phyloP scores from a whole-genome alignment of 768 basidiomycete genomes.

The Mrakia gelida region DNA sequence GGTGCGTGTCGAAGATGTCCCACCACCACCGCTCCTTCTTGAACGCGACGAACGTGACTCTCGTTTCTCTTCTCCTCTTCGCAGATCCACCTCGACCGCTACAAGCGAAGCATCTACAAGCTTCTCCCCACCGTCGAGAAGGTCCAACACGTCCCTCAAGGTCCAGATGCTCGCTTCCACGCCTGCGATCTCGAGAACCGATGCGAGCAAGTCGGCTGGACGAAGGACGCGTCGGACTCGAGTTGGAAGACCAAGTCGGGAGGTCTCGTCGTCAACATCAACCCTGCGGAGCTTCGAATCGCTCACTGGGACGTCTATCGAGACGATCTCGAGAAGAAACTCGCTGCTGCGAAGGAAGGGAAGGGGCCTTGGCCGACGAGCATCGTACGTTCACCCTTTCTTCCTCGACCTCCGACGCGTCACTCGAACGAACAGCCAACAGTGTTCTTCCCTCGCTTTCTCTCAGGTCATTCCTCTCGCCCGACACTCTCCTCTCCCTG shows the following conservation, averaged over 20 bases:
- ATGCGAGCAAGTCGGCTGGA: constrained; percentile 49
- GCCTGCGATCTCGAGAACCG: constrained; percentile 82
- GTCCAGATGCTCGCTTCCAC: constrained; percentile 60
- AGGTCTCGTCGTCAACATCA: constrained; percentile 67
- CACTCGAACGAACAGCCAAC: background rate
- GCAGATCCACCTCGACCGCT: constrained; percentile 85
- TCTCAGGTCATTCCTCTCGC: constrained; percentile 71
- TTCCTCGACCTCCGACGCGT: background rate
- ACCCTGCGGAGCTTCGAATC: constrained; percentile 69
- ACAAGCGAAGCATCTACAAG: constrained; percentile 67
- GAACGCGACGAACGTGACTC: background rate
- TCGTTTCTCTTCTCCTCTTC: background rate
- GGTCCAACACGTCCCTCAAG: background rate
- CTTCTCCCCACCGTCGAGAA: background rate
- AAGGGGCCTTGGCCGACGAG: constrained; percentile 51
- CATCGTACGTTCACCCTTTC: constrained; percentile 52
- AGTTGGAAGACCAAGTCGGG: constrained; percentile 40
- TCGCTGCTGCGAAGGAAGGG: constrained; percentile 43
- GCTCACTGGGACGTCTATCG: constrained; percentile 55
- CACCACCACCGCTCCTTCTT: background rate
- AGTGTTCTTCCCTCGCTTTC: background rate
- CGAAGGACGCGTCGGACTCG: constrained; percentile 45
- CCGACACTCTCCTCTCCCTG: constrained; percentile 82
- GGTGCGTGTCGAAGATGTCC: constrained; percentile 47
- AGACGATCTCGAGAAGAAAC: constrained; percentile 48